phyloP scores from a whole-genome alignment of 2,329 filamentous ascomycete species.

The Pyrenophora graminea region DNA sequence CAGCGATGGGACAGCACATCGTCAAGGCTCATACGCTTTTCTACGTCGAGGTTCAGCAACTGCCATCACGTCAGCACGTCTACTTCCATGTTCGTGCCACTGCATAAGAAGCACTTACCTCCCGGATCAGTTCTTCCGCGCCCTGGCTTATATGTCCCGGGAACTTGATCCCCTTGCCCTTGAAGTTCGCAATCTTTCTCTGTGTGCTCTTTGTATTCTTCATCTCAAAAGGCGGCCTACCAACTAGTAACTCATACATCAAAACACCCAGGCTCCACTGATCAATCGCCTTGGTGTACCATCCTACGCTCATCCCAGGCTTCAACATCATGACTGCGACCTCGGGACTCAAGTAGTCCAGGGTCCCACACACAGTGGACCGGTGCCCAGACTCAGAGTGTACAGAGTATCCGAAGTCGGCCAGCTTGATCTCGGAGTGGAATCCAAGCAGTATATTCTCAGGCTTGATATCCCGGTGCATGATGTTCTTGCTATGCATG shows the following conservation, averaged over 20 bases:
- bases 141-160: conserved; percentile 84
- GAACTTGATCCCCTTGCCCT: conserved; percentile 81
- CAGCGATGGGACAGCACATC: conserved; percentile 85
- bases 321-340: conserved; percentile 64
- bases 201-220: conserved; percentile 82
- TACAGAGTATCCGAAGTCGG: conserved; percentile 95
- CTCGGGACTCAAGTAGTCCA: conserved; percentile 93
- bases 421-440: conserved; percentile 94
- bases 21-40: conserved; percentile 83
- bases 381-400: conserved; percentile 88
- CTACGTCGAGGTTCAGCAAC: conserved; percentile 66
- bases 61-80: neutral
- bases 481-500: conserved; percentile 90
- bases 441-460: conserved; percentile 95
- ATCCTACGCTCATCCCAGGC: conserved; percentile 70
- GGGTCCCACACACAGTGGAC: conserved; percentile 89
- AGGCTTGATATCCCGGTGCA: conserved; percentile 89
- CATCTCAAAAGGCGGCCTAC: conserved; percentile 92
- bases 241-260: conserved; percentile 90
- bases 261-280: conserved; percentile 92
- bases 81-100: neutral
- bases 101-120: conserved; percentile 20
- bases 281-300: conserved; percentile 89
- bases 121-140: conserved; percentile 75
- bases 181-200: conserved; percentile 68